These are phyloP conservation scores for Neonectria sp. DNA, from an alignment of 2,329 filamentous ascomycete genomes.

Conservation along the genomic window DNA sequence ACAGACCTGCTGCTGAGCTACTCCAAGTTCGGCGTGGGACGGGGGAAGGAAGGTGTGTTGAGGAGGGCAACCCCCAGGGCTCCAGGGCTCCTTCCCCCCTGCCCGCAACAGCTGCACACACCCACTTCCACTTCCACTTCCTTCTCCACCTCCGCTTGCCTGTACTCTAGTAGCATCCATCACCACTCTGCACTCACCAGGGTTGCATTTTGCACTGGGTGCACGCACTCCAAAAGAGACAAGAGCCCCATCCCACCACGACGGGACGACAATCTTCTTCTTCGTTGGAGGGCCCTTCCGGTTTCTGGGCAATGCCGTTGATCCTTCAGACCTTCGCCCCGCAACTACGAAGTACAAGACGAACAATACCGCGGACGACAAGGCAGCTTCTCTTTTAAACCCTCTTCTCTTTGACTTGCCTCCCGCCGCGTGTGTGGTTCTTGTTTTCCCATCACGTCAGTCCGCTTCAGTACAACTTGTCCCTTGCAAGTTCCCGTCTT, in stretches of 20 bases:
- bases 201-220: neutral
- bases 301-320: slow-evolving; percentile 12
- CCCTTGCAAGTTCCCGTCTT: neutral
- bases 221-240: slow-evolving; percentile 11
- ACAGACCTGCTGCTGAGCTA: slow-evolving; percentile 40
- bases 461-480: neutral
- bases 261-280: slow-evolving; percentile 19
- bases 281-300: slow-evolving; percentile 5
- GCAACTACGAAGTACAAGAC: neutral
- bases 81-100: neutral
- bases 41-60: slow-evolving; percentile 19
- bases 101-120: neutral
- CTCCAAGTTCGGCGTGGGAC: slow-evolving; percentile 39
- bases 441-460: neutral
- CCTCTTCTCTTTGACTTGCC: neutral
- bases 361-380: neutral
- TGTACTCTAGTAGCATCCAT: neutral
- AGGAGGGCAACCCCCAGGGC: neutral
- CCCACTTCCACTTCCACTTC: too few relatives aligned
- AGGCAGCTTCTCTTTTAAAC: neutral
- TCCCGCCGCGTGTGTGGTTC: neutral
- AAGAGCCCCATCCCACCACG: slow-evolving; percentile 20
- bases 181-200: neutral
- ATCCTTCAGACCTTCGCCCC: slow-evolving; percentile 13
- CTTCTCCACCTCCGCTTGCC: neutral